Conservation (phyloP, 768 basidiomycete species). For the Butyriboletus loyo region DNA sequence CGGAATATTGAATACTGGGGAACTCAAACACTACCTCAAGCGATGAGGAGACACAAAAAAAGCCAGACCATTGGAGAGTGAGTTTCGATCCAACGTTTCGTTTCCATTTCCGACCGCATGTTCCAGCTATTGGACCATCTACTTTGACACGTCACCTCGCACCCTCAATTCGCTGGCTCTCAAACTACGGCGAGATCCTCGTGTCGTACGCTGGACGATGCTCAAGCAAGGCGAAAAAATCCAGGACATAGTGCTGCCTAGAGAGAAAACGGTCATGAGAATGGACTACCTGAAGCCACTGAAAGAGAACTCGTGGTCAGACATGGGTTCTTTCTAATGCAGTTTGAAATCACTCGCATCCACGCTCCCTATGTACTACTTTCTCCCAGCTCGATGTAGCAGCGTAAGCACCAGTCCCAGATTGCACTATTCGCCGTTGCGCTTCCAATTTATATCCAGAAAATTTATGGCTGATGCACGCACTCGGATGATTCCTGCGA, state of each 20-base stretch:
- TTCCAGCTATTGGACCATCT: conserved; percentile 83
- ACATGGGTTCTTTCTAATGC: conserved; percentile 13
- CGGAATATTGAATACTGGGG: conserved; percentile 77
- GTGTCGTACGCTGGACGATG: conserved; percentile 79
- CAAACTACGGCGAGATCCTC: conserved; percentile 73
- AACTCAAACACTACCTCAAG: conserved; percentile 66
- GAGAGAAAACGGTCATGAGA: conserved; percentile 41
- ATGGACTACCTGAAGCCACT: conserved; percentile 23
- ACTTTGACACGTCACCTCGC: conserved; percentile 82
- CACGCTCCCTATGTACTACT: neutral
- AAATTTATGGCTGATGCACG: no score
- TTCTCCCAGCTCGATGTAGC: neutral
- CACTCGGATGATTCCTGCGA: neutral
- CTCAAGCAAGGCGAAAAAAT: conserved; percentile 73
- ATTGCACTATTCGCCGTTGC: neutral
- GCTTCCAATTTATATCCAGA: neutral
- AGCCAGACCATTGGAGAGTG: conserved; percentile 70
- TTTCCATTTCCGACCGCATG: conserved; percentile 3
- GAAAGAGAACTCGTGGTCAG: conserved; percentile 28
- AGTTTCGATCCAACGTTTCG: conserved; percentile 33
- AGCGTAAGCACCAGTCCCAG: neutral
- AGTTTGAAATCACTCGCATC: neutral
- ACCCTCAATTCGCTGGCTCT: conserved; percentile 62
- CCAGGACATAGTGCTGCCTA: conserved; percentile 60
- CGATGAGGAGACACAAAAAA: conserved; percentile 63